Evolutionary conservation across 345 rosid species (phyloP), one percentile per base, ranked within the genome.

Genomic region (Raphanus raphanistrum): DNA sequence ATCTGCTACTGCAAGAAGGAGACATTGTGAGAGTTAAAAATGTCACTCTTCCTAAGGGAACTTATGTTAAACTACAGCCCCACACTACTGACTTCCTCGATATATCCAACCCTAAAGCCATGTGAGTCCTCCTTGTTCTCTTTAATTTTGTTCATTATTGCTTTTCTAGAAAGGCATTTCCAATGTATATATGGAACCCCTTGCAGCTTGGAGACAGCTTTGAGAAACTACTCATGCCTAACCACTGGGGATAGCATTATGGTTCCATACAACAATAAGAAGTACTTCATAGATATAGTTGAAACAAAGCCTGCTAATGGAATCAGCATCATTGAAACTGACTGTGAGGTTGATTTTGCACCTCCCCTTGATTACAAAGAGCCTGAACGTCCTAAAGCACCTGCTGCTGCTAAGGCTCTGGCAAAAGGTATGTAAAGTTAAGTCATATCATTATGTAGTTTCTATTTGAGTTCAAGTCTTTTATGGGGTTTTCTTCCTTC

Each of bases 281-380:
- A 95, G 54, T 95, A 95, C 82, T 95, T 92, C 84, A 93, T 95
- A 80, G 98, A 95, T 84, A 95, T 95, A 58, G 60, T 93, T 74
- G 98, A 93, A 84, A 88, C 96, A 60, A 92, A 90, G 84, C 99
- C 99, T 80, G 88, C 99, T 12, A 82, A 89, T 82, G 99, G 96
- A 73, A 95, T 91, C 73, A 95, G 85, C 82, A 92, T 95, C 83
- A 95, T 95, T 71, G 99, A 95, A 91, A 95, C 99, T n/a, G 99
- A 95, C 81, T 95, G 99, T 77, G 99, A 95, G 83, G 99, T 95
- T 75, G 99, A 95, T 82, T 95, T 93, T 73, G 99, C 99, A 50
- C 94, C 98, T 85, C 99, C 99, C 13, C 82, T 95, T 71, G 99
- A 95, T 83, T 95, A 91, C 89, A 91, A 89, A 77, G 99, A 95